Percentiles rank a stretch among this genome's conserved stretches.
These are phyloP conservation scores for Moniliella sp. DNA, from an alignment of 1,284 basidiomycete species.

Conservation along the genomic window DNA sequence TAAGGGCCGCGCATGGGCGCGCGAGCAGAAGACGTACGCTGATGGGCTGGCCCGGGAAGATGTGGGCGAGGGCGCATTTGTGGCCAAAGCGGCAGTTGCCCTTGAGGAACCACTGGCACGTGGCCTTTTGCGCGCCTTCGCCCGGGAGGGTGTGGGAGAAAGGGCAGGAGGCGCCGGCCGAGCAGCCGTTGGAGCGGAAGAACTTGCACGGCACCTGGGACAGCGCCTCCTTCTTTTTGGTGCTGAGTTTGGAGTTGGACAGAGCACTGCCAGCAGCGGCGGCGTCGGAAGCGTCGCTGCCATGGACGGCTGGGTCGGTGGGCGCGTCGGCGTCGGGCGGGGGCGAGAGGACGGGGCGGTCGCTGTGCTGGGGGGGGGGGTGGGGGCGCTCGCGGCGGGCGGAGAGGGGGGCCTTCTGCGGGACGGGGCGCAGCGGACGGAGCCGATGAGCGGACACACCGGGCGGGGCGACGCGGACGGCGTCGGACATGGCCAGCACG, in stretches of 20 bases:
- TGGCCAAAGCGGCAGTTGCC: conserved; percentile 95
- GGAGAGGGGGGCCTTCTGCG: too few relatives aligned
- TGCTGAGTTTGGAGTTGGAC: conserved; percentile 25
- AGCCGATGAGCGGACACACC: too few relatives aligned
- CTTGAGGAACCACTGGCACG: conserved; percentile 67
- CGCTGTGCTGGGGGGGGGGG: too few relatives aligned
- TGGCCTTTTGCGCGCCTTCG: conserved; percentile 45
- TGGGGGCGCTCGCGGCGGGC: too few relatives aligned
- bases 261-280: conserved; percentile 14
- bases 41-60: conserved; percentile 66
- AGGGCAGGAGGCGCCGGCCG: conserved; percentile 77
- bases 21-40: conserved; percentile 9
- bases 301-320: too few relatives aligned
- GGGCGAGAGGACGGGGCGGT: too few relatives aligned
- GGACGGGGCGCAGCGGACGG: too few relatives aligned
- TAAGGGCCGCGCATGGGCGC: neutral
- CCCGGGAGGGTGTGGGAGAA: conserved; percentile 54
- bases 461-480: too few relatives aligned
- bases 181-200: conserved; percentile 52
- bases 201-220: conserved; percentile 96
- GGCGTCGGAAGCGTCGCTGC: too few relatives aligned
- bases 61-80: conserved; percentile 63
- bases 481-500: too few relatives aligned
- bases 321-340: too few relatives aligned
- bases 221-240: conserved; percentile 46